Conservation (phyloP, 495 filamentous ascomycete species). For the Haplographium delicatum region DNA sequence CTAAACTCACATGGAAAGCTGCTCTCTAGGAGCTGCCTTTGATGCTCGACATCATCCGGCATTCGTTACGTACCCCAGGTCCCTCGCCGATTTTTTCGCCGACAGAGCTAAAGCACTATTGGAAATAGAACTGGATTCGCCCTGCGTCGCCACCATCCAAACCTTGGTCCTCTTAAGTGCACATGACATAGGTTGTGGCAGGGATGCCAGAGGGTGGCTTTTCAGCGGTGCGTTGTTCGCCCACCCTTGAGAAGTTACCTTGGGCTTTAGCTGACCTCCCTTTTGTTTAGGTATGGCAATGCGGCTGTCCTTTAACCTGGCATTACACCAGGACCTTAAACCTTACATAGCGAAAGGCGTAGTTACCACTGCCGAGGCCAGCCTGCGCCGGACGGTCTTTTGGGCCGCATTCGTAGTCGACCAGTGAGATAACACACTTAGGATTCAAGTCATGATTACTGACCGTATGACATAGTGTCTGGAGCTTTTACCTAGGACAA, state of each 20-base stretch:
- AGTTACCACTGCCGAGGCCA: constrained; percentile 41
- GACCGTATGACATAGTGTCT: constrained; percentile 32
- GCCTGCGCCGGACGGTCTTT: constrained; percentile 40
- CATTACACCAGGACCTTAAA: constrained; percentile 43
- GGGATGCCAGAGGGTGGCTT: constrained; percentile 47
- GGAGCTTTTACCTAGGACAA: constrained; percentile 44
- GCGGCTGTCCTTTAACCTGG: constrained; percentile 46
- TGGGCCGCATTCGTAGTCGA: constrained; percentile 49
- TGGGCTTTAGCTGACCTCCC: neutral
- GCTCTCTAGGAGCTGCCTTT: constrained; percentile 43
- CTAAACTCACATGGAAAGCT: constrained; percentile 28
- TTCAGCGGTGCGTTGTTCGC: constrained; percentile 35
- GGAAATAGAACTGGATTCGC: constrained; percentile 45
- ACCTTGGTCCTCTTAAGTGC: constrained; percentile 43
- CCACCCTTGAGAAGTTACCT: neutral
- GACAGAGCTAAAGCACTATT: constrained; percentile 44
- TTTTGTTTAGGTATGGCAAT: constrained; percentile 40
- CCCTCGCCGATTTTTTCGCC: constrained; percentile 44
- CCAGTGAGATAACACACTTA: constrained; percentile 29
- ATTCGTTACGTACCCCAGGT: constrained; percentile 43
- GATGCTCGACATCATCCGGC: constrained; percentile 37
- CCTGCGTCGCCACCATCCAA: constrained; percentile 46
- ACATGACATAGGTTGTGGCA: constrained; percentile 41
- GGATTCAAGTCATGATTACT: constrained; percentile 4
- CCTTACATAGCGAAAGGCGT: constrained; percentile 40